Conservation (phyloP, 1,139 yeast species). For the Lodderomyces jiufengensis region DNA sequence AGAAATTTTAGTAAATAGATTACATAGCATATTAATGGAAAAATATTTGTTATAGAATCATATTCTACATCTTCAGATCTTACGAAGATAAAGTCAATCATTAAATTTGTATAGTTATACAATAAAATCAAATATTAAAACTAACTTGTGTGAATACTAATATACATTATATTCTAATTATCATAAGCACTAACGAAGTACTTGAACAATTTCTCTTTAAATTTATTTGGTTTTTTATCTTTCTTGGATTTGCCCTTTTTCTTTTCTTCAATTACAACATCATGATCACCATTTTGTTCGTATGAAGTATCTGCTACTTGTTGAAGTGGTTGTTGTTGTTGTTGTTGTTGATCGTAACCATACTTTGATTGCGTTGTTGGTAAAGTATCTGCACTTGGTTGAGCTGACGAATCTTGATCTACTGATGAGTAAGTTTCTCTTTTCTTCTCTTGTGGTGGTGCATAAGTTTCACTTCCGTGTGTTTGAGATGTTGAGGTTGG, state of each 20-base stretch:
- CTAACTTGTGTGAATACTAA: too few species aligned
- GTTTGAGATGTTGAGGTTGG: not conserved
- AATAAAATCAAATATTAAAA: not conserved
- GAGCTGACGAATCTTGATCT: slow-evolving; percentile 2
- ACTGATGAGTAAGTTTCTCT: too few species aligned
- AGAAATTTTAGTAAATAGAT: slow-evolving; percentile 29
- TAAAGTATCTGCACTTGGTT: slow-evolving; percentile 8
- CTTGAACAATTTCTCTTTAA: slow-evolving; percentile 33
- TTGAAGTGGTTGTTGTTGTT: not conserved
- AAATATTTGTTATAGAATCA: too few species aligned
- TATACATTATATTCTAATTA: too few species aligned
- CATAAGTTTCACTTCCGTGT: too few species aligned
- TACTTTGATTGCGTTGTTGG: slow-evolving; percentile 8
- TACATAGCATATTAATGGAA: too few species aligned
- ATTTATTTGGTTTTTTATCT: slow-evolving; percentile 16
- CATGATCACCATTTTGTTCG: not conserved
- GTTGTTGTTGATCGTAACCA: slow-evolving; percentile 1
- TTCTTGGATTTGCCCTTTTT: slow-evolving; percentile 4
- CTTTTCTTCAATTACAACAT: slow-evolving; percentile 2
- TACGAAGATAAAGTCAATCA: too few species aligned
- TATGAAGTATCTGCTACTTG: not conserved
- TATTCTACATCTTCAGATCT: too few species aligned
- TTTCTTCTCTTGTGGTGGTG: not conserved
- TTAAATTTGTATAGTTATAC: not conserved
- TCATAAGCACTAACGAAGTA: slow-evolving; percentile 35